Evolutionary conservation across 352 stramenopile genomes (phyloP), one percentile per base, ranked within the genome.

Genomic region (Discostella stelligera): DNA sequence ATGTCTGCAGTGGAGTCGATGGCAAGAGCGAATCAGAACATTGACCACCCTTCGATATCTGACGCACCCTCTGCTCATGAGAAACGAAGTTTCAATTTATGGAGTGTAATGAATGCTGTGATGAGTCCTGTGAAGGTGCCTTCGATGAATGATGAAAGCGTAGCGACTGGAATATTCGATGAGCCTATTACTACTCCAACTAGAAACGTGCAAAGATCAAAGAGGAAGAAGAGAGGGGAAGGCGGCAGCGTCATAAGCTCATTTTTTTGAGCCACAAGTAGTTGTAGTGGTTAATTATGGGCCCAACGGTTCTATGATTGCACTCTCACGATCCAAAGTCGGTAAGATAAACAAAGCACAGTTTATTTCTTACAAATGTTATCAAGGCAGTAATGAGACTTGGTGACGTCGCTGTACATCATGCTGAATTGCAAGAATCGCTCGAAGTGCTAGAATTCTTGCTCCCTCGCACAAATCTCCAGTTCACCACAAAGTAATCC

Each of bases 401-500:
- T n/a, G n/a, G n/a, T n/a, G n/a, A n/a, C n/a, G n/a, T n/a, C n/a
- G n/a, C n/a, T 20, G 14, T 55, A 44, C 2, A 44, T 44, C 37
- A 44, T 44, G 37, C 7, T 44, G 13, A 44, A 10, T 3, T 14
- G 7, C 11, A 8, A 10, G 37, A 44, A 44, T 10, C 37, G 2
- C 7, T 44, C 37, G 7, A 13, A 10, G 2, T 44, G 37, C 0
- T 44, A 44, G 37, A 3, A 44, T 44, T 32, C 48, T 55, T 58
- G 18, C 1, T 7, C 41, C 21, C 9, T 21, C 52, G 32, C 32
- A 37, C 50, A 27, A 23, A 77, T 59, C 3, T 39, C 46, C 37
- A 44, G 53, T 85, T 85, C 0, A 82, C 69, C 69, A 83, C 49
- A 32, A 86, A 83, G 32, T 75, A 82, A 30, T 83, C 71, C 68